Conservation (phyloP, 2,329 filamentous ascomycete species). For the Phaeophleospora eucalypticola region DNA sequence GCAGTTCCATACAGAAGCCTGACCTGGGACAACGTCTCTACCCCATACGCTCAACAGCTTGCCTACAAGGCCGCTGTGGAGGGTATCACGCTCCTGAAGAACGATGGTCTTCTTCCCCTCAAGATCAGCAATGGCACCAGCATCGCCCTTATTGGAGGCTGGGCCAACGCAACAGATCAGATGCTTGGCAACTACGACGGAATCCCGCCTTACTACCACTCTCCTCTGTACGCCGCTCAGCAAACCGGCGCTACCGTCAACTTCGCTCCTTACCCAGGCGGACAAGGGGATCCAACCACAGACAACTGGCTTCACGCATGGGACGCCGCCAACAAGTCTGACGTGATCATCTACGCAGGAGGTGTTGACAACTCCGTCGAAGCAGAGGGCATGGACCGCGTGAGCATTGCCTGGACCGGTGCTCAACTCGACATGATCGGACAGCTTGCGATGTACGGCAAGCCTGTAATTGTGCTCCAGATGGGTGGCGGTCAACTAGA, state of each 20-base stretch:
- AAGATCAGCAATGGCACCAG: constrained; percentile 34
- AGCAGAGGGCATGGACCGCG: constrained; percentile 51
- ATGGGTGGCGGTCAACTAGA: constrained; percentile 53
- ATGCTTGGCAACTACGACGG: constrained; percentile 57
- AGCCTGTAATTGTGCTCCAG: constrained; percentile 51
- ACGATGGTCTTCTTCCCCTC: constrained; percentile 48
- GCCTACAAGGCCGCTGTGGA: constrained; percentile 52
- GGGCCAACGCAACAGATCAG: constrained; percentile 51
- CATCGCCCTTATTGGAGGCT: constrained; percentile 56
- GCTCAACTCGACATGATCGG: constrained; percentile 51
- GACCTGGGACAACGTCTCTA: constrained; percentile 54
- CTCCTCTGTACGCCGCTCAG: constrained; percentile 51
- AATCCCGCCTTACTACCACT: constrained; percentile 52
- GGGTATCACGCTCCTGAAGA: constrained; percentile 50
- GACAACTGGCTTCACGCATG: constrained; percentile 29
- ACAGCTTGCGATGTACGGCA: constrained; percentile 44
- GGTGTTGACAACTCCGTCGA: constrained; percentile 54
- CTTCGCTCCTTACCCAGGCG: constrained; percentile 40
- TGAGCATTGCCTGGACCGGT: constrained; percentile 49
- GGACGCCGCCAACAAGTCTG: constrained; percentile 41
- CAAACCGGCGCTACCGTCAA: constrained; percentile 44
- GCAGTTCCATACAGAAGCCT: constrained; percentile 50
- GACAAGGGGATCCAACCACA: constrained; percentile 32
- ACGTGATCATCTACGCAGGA: constrained; percentile 53
- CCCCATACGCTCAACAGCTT: constrained; percentile 50